Percentiles rank a stretch among this genome's conserved stretches.
These are phyloP conservation scores for Phytopythium chamaehyphon DNA, from an alignment of 352 stramenopile genomes.

Conservation along the genomic window DNA sequence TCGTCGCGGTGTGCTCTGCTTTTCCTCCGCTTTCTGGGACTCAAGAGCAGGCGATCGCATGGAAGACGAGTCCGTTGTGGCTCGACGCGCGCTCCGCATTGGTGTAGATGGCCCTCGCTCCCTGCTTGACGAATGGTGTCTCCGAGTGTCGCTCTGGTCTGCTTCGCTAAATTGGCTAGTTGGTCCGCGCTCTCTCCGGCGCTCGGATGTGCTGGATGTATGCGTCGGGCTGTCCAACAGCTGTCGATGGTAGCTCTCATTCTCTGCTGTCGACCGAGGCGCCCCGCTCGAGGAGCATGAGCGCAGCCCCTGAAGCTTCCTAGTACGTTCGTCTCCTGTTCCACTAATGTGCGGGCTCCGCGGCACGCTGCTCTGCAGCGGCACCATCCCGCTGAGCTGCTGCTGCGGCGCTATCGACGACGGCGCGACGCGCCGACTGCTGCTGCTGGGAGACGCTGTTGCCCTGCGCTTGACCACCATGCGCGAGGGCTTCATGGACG, in stretches of 20 bases:
- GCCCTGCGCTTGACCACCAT: conserved; percentile 50
- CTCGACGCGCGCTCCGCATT: neutral
- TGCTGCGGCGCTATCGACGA: conserved; percentile 9
- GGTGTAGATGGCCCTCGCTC: neutral
- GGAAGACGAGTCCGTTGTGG: neutral
- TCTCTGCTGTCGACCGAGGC: neutral
- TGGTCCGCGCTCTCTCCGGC: neutral
- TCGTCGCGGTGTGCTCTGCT: conserved; percentile 12
- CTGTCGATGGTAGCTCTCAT: conserved; percentile 14
- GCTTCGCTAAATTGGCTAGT: neutral
- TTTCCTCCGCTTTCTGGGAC: neutral
- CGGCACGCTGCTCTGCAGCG: neutral
- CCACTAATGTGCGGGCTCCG: neutral
- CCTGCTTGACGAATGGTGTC: conserved; percentile 7
- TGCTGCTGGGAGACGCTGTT: conserved; percentile 21
- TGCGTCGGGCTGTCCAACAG: conserved; percentile 28
- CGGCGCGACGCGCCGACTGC: conserved; percentile 15
- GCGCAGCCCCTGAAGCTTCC: neutral
- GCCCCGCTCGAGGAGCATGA: neutral
- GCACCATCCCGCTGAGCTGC: conserved; percentile 2
- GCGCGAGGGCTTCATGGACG: conserved; percentile 39
- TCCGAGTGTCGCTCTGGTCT: conserved; percentile 3
- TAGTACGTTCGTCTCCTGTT: neutral
- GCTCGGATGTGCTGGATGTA: conserved; percentile 10
- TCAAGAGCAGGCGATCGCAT: neutral